Conservation (phyloP, 495 filamentous ascomycete genomes). For the Friedmanniomyces simplex region DNA sequence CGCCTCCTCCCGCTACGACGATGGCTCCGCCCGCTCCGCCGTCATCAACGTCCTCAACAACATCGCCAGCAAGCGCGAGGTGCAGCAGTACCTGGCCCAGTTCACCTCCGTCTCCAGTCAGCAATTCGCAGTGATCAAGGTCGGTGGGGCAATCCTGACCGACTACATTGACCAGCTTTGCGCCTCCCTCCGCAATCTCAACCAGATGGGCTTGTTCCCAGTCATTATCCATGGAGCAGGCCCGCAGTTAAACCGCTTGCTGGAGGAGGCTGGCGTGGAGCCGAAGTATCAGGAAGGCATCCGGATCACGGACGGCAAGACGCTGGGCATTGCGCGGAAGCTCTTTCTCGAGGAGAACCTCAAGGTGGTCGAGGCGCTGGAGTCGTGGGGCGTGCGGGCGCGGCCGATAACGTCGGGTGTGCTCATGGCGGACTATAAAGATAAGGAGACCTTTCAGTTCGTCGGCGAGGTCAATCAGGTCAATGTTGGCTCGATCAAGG, state of each 20-base stretch:
- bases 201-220: conserved; percentile 90
- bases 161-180: conserved; percentile 87
- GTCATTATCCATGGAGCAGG: conserved; percentile 96
- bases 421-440: conserved; percentile 87
- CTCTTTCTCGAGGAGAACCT: conserved; percentile 94
- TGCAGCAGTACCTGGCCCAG: conserved; percentile 95
- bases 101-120: conserved; percentile 96
- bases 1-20: conserved; percentile 17
- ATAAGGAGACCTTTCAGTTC: conserved; percentile 87
- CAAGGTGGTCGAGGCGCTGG: conserved; percentile 84
- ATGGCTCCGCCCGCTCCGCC: conserved; percentile 58
- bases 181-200: conserved; percentile 79
- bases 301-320: conserved; percentile 91
- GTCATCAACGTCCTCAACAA: conserved; percentile 92
- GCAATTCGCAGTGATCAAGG: conserved; percentile 98
- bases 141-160: conserved; percentile 93
- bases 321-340: conserved; percentile 76
- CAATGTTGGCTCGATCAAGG: conserved; percentile 82
- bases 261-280: conserved; percentile 76
- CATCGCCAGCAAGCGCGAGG: conserved; percentile 92
- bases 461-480: conserved; percentile 94
- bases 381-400: conserved; percentile 82
- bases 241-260: conserved; percentile 88
- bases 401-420: conserved; percentile 88
- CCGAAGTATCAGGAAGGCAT: conserved; percentile 96